Evolutionary conservation across 192 early-diverging fungal genomes (phyloP), one percentile per base, ranked within the genome.

Genomic region (Mortierella claussenii): DNA sequence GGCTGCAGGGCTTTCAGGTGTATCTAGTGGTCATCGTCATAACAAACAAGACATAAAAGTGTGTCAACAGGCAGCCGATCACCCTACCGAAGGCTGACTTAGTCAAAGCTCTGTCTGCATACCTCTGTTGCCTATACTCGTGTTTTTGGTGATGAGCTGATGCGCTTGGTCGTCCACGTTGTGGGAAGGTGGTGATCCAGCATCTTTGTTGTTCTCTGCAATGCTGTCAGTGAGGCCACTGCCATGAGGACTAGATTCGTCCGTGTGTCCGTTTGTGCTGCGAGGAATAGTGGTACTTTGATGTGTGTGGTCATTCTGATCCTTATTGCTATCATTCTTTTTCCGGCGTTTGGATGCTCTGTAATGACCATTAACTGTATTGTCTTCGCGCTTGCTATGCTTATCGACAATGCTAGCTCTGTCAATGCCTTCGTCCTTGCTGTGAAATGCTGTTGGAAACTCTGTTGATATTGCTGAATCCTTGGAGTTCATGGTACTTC

Each of bases 311-410:
- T 79, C 80, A 13, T 57, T 21, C 12, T 65, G 63, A 17, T 79
- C 80, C 2, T 37, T 46, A 13, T 40, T 58, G 21, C 75, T 66
- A 7, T 63, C 68, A 4, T 48, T 52, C 47, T 51, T 65, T 53
- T 62, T 74, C 48, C 74, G 55, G 12, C 78, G 78, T 30, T 80
- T 80, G 21, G 66, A 68, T 20, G 44, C n/a, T 24, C 80, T 3
- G 9, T 13, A 4, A 18, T 54, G 48, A 21, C 31, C 34, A 21
- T 54, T 53, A 44, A 23, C 24, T 40, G 37, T 40, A 13, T 40
- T 40, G 37, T 40, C 13, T 7, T 7, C 51, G 30, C 55, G 6
- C 15, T 50, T 23, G n/a, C 24, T 11, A 21, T 42, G 24, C 20
- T 65, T 40, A 15, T 50, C 13, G 20, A 12, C 15, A 20, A 45